Evolutionary conservation across 441 rosid species (phyloP), one percentile per base, ranked within the genome.

Genomic region (Mallotus repandus): DNA sequence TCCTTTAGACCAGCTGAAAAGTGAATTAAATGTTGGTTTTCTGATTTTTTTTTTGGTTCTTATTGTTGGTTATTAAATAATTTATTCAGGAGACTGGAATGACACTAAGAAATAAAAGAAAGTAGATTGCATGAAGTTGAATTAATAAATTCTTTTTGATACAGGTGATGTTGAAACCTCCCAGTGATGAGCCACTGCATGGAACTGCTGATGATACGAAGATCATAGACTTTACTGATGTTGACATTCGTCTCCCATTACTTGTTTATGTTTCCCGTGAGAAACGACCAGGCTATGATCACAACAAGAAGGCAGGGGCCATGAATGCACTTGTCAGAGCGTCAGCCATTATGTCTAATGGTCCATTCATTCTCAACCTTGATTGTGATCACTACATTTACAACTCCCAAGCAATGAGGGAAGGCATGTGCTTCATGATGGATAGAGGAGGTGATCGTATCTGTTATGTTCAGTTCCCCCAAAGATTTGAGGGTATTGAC

Each of bases 401-500:
- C 87, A 91, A 92, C 81, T 93, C 97, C 66, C 86, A 83, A 77
- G 95, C 97, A 16, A 69, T 93, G 79, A 91, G 93, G 82, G 98
- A 93, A 82, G 98, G 98, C 74, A 93, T 91, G 95, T 93, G 98
- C 79, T 93, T 93, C 85, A 93, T 93, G 98, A 91, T 93, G 98
- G 98, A 93, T 77, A 74, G 95, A 79, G 98, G 98, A 50, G 98
- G 98, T 49, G 98, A 93, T 68, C 84, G 98, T 38, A 58, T 93
- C 72, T 93, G 98, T 85, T 93, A 93, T 63, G 91, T 93, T 63
- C 98, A 93, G 89, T 93, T 93, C 77, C 98, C 98, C 22, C 98
- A 93, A 75, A 82, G 98, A 72, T 93, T 93, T 61, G 98, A 93
- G 87, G 98, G 97, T 70, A 93, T 93, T 52, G 98, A 93, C 76